A percentile compares a stretch with the other conserved stretches of the same genome.
Conservation (phyloP, 352 stramenopile species). For the Pythium dissotocum region DNA sequence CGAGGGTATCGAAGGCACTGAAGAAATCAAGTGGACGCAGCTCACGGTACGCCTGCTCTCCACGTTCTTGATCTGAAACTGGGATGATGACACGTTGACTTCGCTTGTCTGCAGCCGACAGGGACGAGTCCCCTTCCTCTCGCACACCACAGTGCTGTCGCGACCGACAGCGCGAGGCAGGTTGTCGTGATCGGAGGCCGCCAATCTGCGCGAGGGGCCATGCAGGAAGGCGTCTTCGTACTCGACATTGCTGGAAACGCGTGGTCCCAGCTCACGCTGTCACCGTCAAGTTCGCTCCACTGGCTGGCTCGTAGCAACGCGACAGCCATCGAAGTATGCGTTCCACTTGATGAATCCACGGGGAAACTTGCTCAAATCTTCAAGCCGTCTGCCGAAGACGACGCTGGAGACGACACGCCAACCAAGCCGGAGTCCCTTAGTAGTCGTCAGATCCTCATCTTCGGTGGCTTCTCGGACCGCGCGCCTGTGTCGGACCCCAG, state of each 20-base stretch:
- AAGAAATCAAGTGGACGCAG: conserved; percentile 36
- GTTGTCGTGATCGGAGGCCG: conserved; percentile 55
- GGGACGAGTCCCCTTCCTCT: conserved; percentile 56
- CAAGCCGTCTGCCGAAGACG: background rate
- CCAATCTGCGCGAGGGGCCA: conserved; percentile 21
- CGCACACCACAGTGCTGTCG: conserved; percentile 44
- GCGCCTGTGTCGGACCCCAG: conserved; percentile 3
- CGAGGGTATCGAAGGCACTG: background rate
- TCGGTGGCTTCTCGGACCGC: conserved; percentile 52
- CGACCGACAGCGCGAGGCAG: conserved; percentile 35
- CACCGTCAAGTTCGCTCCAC: conserved; percentile 11
- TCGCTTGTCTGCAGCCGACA: conserved; percentile 32
- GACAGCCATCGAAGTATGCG: conserved; percentile 15
- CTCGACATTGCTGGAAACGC: conserved; percentile 51
- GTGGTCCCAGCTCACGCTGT: conserved; percentile 36
- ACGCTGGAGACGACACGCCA: background rate
- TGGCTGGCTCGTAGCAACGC: conserved; percentile 15
- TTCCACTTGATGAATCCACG: conserved; percentile 24
- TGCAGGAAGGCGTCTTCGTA: conserved; percentile 43
- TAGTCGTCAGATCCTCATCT: conserved; percentile 43
- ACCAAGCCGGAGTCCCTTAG: background rate
- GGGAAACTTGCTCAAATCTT: conserved; percentile 20
- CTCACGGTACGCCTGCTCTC: conserved; percentile 32
- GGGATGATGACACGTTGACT: background rate
- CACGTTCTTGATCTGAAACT: background rate